Base-by-base conservation (phyloP, 2,329 filamentous ascomycete genomes). In the Aspergillaceae sp. region DNA sequence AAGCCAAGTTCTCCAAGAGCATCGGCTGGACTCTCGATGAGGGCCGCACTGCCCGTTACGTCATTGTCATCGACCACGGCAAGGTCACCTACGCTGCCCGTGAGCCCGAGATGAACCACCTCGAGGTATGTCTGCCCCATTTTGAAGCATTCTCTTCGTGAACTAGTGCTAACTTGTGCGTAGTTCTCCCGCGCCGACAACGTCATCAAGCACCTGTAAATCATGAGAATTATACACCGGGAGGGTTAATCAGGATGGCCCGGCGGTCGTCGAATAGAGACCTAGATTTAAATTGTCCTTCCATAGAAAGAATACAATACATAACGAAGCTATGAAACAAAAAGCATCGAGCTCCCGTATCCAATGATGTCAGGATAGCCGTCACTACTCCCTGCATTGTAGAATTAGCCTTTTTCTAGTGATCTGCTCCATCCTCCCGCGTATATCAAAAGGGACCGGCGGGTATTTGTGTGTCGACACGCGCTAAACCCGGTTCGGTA, bases 71-170 rank as follows among this genome's bases (percentile, higher is more conserved):
- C 56, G 87, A 90, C 71, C 75, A 94, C 67, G 87, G 87, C 68
- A 91, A 87, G 75, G 77, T 94, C 60, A 75, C 73, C 61, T 94
- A 94, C 67, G 85, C 86, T 50, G 86, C 84, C 70, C 83, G 79
- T 60, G 87, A 94, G 73, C 66, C 64, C 52, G 76, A 54, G 41
- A 64, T 61, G 58, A 62, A 67, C 55, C 47, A 56, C 51, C 56
- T 63, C 34, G 59, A 76, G 66, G 70, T 76, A 53, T 44, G 54
- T 33, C 8, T 45, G 36, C 10, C 10, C 8, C 7, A 9, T 11
- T 35, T 11, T 7, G n/a, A 36, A 35, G 27, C 19, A n/a, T n/a
- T 40, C 72, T 10, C 41, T 29, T 7, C 7, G 42, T 41, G 41
- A 32, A 36, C 41, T 19, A 28, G 19, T 32, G 27, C 48, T 55